phyloP scores from a whole-genome alignment of 805 yeast genomes.

The Candida methanosorbosa region DNA sequence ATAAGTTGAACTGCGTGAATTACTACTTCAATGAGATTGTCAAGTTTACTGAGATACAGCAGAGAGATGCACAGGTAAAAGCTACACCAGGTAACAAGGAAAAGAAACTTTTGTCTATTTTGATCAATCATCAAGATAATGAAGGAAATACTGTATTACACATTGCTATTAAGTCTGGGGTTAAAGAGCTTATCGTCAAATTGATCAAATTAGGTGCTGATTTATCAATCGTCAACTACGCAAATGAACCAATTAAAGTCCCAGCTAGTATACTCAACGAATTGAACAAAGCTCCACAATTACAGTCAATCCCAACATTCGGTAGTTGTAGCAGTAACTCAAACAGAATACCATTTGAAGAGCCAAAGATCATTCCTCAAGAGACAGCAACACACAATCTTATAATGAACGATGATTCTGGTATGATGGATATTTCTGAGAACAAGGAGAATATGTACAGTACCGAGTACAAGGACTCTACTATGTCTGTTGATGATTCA shows the following conservation, averaged over 20 bases:
- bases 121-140: constrained; percentile 68
- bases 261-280: constrained; percentile 14
- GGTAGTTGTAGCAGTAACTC: too few relatives aligned
- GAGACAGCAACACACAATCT: too few relatives aligned
- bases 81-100: constrained; percentile 15
- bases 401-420: background rate
- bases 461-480: background rate
- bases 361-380: too few relatives aligned
- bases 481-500: background rate
- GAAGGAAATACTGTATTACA: constrained; percentile 84
- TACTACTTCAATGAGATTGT: constrained; percentile 40
- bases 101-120: constrained; percentile 40
- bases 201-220: constrained; percentile 41
- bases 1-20: constrained; percentile 39
- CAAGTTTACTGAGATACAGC: constrained; percentile 19
- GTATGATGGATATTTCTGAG: constrained; percentile 28
- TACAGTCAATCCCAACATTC: background rate
- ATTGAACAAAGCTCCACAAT: background rate
- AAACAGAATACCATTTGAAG: too few relatives aligned
- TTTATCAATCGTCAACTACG: constrained; percentile 6
- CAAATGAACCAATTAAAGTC: constrained; percentile 13
- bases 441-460: constrained; percentile 35
- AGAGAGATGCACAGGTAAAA: constrained; percentile 17
- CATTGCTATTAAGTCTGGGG: constrained; percentile 54
- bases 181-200: constrained; percentile 33